A percentile compares a stretch with the other conserved stretches of the same genome.
These are phyloP conservation scores for Favolaschia claudopus DNA, from an alignment of 768 basidiomycete species.

Conservation along the genomic window DNA sequence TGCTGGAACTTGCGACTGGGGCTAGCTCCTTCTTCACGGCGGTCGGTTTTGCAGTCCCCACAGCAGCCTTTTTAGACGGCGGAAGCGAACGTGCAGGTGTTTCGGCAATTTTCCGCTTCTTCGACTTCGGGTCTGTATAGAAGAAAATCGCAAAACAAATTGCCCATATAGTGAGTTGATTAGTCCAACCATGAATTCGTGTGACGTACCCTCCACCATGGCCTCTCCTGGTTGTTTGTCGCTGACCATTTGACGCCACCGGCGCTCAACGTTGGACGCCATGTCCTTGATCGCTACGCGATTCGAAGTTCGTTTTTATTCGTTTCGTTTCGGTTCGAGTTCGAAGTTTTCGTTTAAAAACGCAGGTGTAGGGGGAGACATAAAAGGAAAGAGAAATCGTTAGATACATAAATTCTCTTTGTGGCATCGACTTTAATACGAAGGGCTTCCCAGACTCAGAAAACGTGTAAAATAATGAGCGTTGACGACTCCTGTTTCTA, in stretches of 20 bases:
- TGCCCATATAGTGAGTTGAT: conserved; percentile 33
- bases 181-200: conserved; percentile 48
- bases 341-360: conserved; percentile 29
- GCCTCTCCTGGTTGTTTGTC: conserved; percentile 47
- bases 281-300: conserved; percentile 90
- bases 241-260: conserved; percentile 74
- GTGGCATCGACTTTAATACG: conserved; percentile 42
- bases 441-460: conserved; percentile 39
- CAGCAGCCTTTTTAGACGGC: conserved; percentile 71
- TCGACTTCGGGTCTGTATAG: conserved; percentile 60
- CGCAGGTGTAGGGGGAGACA: conserved; percentile 47
- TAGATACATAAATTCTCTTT: conserved; percentile 66
- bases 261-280: conserved; percentile 86
- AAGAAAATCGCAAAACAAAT: conserved; percentile 19
- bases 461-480: conserved; percentile 31
- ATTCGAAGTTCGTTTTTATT: conserved; percentile 15
- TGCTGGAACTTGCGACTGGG: conserved; percentile 14
- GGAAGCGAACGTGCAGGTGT: conserved; percentile 57
- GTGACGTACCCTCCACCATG: conserved; percentile 75
- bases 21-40: conserved; percentile 68
- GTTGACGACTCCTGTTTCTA: conserved; percentile 5
- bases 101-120: conserved; percentile 80
- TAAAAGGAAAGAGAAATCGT: conserved; percentile 53
- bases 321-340: conserved; percentile 27
- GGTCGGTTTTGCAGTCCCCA: conserved; percentile 51